Conservation (phyloP, 495 filamentous ascomycete species). For the Cenococcum geophilum region DNA sequence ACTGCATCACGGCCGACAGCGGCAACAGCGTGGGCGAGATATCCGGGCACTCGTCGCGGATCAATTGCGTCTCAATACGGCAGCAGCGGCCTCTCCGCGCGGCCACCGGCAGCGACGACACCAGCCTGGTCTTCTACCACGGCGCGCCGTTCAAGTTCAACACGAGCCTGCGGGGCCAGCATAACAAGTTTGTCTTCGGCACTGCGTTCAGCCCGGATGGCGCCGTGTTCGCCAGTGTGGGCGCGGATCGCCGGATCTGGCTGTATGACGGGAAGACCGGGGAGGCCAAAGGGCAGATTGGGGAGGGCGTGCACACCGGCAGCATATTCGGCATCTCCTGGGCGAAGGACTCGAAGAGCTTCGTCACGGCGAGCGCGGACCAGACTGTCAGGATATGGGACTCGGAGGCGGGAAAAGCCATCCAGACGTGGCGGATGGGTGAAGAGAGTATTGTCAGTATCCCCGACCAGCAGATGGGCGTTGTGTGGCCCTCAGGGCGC, state of each 20-base stretch:
- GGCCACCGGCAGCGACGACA: slow-evolving; percentile 85
- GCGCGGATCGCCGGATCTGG: slow-evolving; percentile 82
- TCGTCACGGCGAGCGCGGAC: slow-evolving; percentile 89
- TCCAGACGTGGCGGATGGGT: slow-evolving; percentile 83
- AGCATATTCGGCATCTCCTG: slow-evolving; percentile 90
- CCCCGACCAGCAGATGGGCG: slow-evolving; percentile 85
- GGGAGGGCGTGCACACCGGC: slow-evolving; percentile 79
- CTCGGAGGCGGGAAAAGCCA: slow-evolving; percentile 65
- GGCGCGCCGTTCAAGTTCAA: slow-evolving; percentile 94
- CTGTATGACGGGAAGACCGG: slow-evolving; percentile 94
- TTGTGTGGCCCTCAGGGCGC: slow-evolving; percentile 81
- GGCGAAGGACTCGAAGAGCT: slow-evolving; percentile 78
- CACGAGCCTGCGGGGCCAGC: slow-evolving; percentile 64
- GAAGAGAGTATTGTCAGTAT: slow-evolving; percentile 68
- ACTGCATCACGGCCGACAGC: slow-evolving; percentile 90
- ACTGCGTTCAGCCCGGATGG: slow-evolving; percentile 90
- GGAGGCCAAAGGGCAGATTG: slow-evolving; percentile 67
- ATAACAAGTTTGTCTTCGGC: slow-evolving; percentile 83
- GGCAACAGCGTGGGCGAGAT: slow-evolving; percentile 95
- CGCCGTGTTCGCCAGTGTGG: slow-evolving; percentile 73
- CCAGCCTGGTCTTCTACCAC: slow-evolving; percentile 81
- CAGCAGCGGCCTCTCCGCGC: slow-evolving; percentile 85
- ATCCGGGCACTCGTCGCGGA: slow-evolving; percentile 76
- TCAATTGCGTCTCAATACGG: slow-evolving; percentile 86
- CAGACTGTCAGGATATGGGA: slow-evolving; percentile 90